A percentile compares a stretch with the other conserved stretches of the same genome.
Evolutionary conservation across 2,329 filamentous ascomycete species (phyloP).

Genomic region (Byssothecium circinans): DNA sequence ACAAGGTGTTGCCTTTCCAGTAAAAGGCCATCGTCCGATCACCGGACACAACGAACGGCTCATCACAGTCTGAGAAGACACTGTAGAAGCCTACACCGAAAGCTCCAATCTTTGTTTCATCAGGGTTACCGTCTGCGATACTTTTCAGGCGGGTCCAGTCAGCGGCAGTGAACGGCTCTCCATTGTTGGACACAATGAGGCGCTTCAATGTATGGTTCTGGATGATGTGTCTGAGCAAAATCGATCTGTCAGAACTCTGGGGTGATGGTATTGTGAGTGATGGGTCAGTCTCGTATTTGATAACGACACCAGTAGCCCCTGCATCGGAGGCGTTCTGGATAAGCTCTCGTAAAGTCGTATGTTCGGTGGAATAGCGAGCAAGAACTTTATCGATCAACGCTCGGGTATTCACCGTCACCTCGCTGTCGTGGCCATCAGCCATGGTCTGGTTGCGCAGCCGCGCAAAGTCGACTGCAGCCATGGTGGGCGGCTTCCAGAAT

Average conservation of each 20-base stretch:
- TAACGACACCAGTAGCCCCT: slow-evolving; percentile 82
- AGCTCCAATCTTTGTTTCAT: slow-evolving; percentile 98
- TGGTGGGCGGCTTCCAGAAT: slow-evolving; percentile 9
- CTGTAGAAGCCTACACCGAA: slow-evolving; percentile 99
- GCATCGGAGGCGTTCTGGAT: slow-evolving; percentile 99
- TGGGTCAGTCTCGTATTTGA: slow-evolving; percentile 89
- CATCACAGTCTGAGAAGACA: slow-evolving; percentile 96
- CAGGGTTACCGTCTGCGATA: slow-evolving; percentile 98
- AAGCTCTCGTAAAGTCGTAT: slow-evolving; percentile 83
- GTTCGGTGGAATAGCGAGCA: slow-evolving; percentile 94
- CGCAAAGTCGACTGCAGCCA: slow-evolving; percentile 56
- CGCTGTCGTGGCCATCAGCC: slow-evolving; percentile 89
- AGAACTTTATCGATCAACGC: slow-evolving; percentile 97
- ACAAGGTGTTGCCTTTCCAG: slow-evolving; percentile 98
- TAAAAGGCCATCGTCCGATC: slow-evolving; percentile 96
- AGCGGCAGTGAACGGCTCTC: slow-evolving; percentile 80
- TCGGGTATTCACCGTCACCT: slow-evolving; percentile 95
- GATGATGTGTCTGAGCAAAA: slow-evolving; percentile 78
- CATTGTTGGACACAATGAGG: slow-evolving; percentile 91
- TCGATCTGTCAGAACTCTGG: slow-evolving; percentile 65
- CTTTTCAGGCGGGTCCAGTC: slow-evolving; percentile 94
- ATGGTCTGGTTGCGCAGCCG: slow-evolving; percentile 84
- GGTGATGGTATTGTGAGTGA: slow-evolving; percentile 75
- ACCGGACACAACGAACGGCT: slow-evolving; percentile 94
- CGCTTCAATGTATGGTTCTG: slow-evolving; percentile 83